Evolutionary conservation across 495 filamentous ascomycete genomes (phyloP), one percentile per base, ranked within the genome.

Genomic region (Diplogelasinospora grovesii): DNA sequence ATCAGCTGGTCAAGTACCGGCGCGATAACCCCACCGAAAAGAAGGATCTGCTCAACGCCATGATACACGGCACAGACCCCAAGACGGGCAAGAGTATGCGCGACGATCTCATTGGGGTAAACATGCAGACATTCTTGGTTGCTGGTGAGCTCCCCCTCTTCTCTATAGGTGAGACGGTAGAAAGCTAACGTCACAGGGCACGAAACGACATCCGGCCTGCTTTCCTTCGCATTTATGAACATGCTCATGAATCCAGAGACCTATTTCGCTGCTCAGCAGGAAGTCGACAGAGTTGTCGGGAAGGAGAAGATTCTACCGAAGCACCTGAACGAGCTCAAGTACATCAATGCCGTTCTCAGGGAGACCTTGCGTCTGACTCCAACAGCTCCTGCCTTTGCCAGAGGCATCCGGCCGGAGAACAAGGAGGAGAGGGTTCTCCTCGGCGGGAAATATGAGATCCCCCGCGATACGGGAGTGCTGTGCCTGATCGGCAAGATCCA

Each of bases 71-170:
- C 8, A 64, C 15, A 59, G 82, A 81, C 51, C 66, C 71, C 3
- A 63, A 72, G 53, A 83, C 78, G 1, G 81, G 81, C 1, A 52
- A 75, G 43, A 64, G 63, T 6, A 60, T 85, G 54, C 63, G 59
- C 2, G 70, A 78, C 36, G 60, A 67, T 2, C 69, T 61, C 3
- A 77, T 83, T 32, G 56, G 74, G 4, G 59, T 79, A 41, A 80
- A 85, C 47, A 73, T 86, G 65, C 73, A 76, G 13, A 82, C 79
- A 0, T 82, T 83, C 47, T 41, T 83, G 46, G 72, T 80, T 60
- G 78, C 75, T 26, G 56, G 54, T 53, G 25, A 38, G 54, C 24
- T 19, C 25, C n/a, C n/a, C n/a, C n/a, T n/a, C n/a, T n/a, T n/a
- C n/a, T n/a, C n/a, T n/a, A n/a, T n/a, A n/a, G n/a, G n/a, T n/a